phyloP scores from a whole-genome alignment of 2,329 filamentous ascomycete genomes.

The Madurella mycetomatis region DNA sequence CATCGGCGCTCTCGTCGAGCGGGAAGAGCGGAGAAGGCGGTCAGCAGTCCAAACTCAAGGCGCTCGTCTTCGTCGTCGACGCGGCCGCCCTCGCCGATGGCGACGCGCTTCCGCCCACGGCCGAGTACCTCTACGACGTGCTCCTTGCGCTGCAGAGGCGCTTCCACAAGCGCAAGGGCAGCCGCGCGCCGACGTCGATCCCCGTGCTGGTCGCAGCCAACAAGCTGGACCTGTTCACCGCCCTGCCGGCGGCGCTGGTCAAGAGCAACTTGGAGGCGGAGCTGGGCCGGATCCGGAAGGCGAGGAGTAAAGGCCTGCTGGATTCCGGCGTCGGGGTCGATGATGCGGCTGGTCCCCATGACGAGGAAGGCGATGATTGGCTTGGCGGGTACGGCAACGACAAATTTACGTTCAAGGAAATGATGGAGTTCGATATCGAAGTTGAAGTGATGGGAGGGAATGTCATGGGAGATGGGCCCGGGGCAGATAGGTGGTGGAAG shows the following conservation, averaged over 20 bases:
- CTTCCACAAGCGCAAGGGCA: constrained; percentile 20
- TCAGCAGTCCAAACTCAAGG: constrained; percentile 52
- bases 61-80: constrained; percentile 85
- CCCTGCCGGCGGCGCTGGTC: constrained; percentile 73
- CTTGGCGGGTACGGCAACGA: constrained; percentile 75
- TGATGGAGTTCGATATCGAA: constrained; percentile 77
- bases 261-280: constrained; percentile 73
- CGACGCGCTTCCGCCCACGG: constrained; percentile 64
- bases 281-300: constrained; percentile 70
- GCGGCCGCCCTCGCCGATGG: constrained; percentile 62
- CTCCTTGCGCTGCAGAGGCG: constrained; percentile 78
- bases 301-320: constrained; percentile 73
- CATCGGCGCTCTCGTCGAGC: background rate
- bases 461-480: constrained; percentile 60
- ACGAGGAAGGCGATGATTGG: constrained; percentile 75
- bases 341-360: constrained; percentile 52
- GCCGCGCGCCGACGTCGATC: constrained; percentile 48
- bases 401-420: constrained; percentile 72
- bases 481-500: constrained; percentile 79
- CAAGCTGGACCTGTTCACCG: constrained; percentile 93
- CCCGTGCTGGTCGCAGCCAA: constrained; percentile 85
- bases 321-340: constrained; percentile 72
- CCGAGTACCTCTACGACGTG: constrained; percentile 82
- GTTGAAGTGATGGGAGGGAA: constrained; percentile 76
- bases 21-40: constrained; percentile 25